phyloP scores from a whole-genome alignment of 2,329 filamentous ascomycete genomes.

The Trichoderma gracile region DNA sequence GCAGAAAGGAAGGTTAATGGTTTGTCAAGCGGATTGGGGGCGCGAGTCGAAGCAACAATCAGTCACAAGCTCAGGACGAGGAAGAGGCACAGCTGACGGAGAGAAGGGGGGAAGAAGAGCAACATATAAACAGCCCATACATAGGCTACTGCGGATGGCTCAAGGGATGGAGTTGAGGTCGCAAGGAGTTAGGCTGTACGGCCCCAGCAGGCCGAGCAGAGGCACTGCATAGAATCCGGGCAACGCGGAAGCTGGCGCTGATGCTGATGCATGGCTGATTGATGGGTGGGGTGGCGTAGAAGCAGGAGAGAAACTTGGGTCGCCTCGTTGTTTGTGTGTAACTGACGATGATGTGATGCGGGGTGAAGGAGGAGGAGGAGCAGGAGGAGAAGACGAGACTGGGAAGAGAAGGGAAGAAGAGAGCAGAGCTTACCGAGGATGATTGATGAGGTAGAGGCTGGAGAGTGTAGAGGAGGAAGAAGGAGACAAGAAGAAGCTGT shows the following conservation, averaged over 20 bases:
- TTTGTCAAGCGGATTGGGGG: background rate
- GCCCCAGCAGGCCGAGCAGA: background rate
- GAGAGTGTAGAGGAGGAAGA: background rate
- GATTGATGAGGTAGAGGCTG: background rate
- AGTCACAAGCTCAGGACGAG: background rate
- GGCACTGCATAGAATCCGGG: background rate
- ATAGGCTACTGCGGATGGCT: background rate
- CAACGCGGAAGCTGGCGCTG: slow-evolving; percentile 2
- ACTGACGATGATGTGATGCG: background rate
- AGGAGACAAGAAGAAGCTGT: background rate
- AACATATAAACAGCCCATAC: background rate
- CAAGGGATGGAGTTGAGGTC: too few relatives aligned
- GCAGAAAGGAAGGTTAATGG: background rate
- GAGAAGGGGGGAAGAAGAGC: too few relatives aligned
- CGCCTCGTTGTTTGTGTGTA: background rate
- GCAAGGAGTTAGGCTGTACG: background rate
- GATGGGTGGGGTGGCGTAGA: slow-evolving; percentile 12
- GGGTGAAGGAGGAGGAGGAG: background rate
- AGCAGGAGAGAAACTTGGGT: background rate
- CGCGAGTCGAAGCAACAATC: background rate
- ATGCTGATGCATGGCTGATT: background rate
- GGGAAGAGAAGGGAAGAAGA: background rate
- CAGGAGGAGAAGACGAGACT: background rate
- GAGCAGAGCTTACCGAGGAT: background rate
- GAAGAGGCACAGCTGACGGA: too few relatives aligned